These are phyloP conservation scores for Gossypioides kirkii DNA, from an alignment of 345 rosid species.

Conservation along the genomic window DNA sequence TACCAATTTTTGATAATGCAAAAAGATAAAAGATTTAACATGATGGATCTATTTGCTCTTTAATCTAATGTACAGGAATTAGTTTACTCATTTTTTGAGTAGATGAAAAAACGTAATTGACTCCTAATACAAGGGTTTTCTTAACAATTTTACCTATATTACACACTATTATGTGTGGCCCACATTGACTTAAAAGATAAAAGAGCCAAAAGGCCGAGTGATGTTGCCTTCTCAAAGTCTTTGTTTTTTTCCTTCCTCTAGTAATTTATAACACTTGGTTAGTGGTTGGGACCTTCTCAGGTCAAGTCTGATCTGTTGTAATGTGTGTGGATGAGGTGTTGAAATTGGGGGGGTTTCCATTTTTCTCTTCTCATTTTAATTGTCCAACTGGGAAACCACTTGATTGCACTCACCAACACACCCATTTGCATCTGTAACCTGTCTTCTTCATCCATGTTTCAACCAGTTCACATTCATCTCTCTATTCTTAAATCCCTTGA, in stretches of 20 bases:
- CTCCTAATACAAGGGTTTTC: rapidly evolving
- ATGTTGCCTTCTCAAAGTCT: not conserved
- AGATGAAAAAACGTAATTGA: too few relatives aligned
- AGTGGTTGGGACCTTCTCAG: constrained; percentile 15
- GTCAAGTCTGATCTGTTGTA: not conserved
- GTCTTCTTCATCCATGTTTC: too few relatives aligned
- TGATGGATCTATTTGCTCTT: too few relatives aligned
- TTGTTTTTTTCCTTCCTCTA: not conserved
- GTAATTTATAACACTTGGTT: not conserved
- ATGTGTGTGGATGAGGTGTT: constrained; percentile 13
- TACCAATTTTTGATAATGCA: too few relatives aligned
- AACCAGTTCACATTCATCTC: too few relatives aligned
- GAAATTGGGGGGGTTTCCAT: not conserved
- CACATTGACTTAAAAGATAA: not conserved
- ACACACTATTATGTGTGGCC: too few relatives aligned
- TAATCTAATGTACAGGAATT: too few relatives aligned
- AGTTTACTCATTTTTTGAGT: rapidly evolving
- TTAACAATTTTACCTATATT: too few relatives aligned
- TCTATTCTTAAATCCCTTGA: too few relatives aligned
- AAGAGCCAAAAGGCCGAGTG: not conserved
- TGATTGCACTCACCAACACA: constrained; percentile 7
- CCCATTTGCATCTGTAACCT: too few relatives aligned
- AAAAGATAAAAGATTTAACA: too few relatives aligned
- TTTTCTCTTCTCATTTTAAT: not conserved
- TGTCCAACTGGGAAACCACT: constrained; percentile 20